Evolutionary conservation across 345 rosid species (phyloP), one percentile per base, ranked within the genome.

Genomic region (Raphanus sativus): DNA sequence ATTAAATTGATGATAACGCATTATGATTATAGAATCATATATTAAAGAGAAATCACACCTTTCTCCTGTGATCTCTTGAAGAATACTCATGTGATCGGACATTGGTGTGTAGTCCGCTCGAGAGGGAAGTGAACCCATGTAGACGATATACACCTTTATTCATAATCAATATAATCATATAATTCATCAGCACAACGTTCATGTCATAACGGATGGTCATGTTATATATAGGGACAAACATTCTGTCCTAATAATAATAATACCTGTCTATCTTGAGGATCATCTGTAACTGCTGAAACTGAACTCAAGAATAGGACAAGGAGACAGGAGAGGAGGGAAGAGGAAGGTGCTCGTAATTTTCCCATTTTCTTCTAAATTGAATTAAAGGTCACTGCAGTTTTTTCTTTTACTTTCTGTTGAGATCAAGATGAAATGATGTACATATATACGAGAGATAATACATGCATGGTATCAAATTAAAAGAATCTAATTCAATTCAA

Each of bases 51-150:
- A 52, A 16, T 15, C 59, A 16, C 59, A 84, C 84, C 83, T 80
- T n/a, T 50, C 69, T 58, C 70, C 45, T 6, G 61, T 59, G 68
- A 75, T 50, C 34, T 80, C 72, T 77, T 80, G 75, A 71, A 85
- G 84, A 9, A 85, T 72, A 65, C 12, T 85, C 5, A 52, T 52
- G 59, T 52, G 59, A 52, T 16, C 25, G 25, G 59, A 52, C 59
- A 16, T 52, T 7, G 59, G 59, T 52, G 59, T 52, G 59, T 52
- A 52, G 59, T 52, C 59, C 2, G 59, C 59, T 52, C 59, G 25
- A 52, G 59, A 52, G 25, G 58, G 59, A 52, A 52, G 59, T 52
- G 59, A 52, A 52, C 59, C 59, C 80, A 77, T 70, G 75, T 77
- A 77, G 34, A 77, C 71, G n/a, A 61, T 13, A 61, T 61, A 29